These are phyloP conservation scores for Lunularia cruciata DNA, from an alignment of 225 moss, liverwort and hornwort genomes.

Conservation along the genomic window DNA sequence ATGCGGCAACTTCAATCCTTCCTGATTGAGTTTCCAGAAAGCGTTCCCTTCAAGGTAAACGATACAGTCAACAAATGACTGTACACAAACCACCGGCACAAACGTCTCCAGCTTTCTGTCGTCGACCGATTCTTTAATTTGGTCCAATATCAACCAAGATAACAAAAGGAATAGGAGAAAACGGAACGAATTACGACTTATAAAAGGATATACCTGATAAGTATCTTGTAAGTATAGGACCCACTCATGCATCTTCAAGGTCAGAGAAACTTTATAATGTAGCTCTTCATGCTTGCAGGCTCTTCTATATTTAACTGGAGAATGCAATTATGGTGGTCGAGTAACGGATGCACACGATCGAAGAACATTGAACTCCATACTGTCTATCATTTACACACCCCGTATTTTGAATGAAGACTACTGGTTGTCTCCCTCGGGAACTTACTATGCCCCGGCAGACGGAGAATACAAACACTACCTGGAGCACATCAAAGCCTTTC, in stretches of 20 bases:
- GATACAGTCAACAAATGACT: not conserved
- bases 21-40: constrained; percentile 65
- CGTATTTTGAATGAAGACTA: constrained; percentile 66
- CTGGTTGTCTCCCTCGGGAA: constrained; percentile 60
- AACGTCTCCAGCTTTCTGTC: too few relatives aligned
- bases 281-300: constrained; percentile 59
- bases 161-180: too few relatives aligned
- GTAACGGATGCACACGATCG: constrained; percentile 70
- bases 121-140: too few relatives aligned
- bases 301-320: constrained; percentile 64
- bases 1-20: constrained; percentile 75
- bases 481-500: constrained; percentile 71
- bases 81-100: not conserved
- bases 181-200: too few relatives aligned
- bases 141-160: too few relatives aligned
- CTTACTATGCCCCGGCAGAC: constrained; percentile 59
- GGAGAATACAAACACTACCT: constrained; percentile 61
- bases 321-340: constrained; percentile 84
- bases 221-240: too few relatives aligned
- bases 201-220: too few relatives aligned
- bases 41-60: constrained; percentile 72
- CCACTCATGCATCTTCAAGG: too few relatives aligned
- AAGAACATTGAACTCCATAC: constrained; percentile 64
- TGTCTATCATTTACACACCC: constrained; percentile 61
- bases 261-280: too few relatives aligned